Evolutionary conservation across 768 basidiomycete species (phyloP).

Genomic region (Paxillus ammoniavirescens): DNA sequence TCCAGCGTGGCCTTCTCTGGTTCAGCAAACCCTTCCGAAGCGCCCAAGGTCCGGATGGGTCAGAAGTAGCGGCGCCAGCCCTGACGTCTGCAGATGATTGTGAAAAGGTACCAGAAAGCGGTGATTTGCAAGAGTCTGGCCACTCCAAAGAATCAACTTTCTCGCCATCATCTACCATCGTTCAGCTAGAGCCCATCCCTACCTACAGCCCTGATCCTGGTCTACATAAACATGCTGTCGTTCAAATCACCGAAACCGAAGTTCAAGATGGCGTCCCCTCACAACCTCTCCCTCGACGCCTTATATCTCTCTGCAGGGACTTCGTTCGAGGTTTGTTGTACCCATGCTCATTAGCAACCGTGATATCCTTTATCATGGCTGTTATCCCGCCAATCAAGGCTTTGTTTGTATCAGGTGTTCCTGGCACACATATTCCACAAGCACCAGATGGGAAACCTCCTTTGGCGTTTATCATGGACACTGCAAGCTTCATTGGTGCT

Average conservation of each 20-base stretch:
- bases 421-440: conserved; percentile 39
- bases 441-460: conserved; percentile 66
- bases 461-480: conserved; percentile 55
- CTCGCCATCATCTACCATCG: background rate
- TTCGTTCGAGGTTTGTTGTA: conserved; percentile 39
- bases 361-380: conserved; percentile 51
- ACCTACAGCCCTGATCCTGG: background rate
- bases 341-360: conserved; percentile 49
- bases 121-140: background rate
- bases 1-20: conserved; percentile 9
- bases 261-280: background rate
- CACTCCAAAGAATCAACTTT: background rate
- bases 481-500: conserved; percentile 52
- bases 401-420: conserved; percentile 46
- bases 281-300: background rate
- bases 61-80: background rate
- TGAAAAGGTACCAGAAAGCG: background rate
- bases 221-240: no score
- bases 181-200: background rate
- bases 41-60: background rate
- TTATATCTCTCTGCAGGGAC: background rate
- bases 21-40: background rate
- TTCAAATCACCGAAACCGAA: background rate
- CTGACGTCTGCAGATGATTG: no score
- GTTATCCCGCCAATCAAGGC: conserved; percentile 54